phyloP scores from a whole-genome alignment of 1,139 yeast genomes.

The Magnusiomyces ingens region DNA sequence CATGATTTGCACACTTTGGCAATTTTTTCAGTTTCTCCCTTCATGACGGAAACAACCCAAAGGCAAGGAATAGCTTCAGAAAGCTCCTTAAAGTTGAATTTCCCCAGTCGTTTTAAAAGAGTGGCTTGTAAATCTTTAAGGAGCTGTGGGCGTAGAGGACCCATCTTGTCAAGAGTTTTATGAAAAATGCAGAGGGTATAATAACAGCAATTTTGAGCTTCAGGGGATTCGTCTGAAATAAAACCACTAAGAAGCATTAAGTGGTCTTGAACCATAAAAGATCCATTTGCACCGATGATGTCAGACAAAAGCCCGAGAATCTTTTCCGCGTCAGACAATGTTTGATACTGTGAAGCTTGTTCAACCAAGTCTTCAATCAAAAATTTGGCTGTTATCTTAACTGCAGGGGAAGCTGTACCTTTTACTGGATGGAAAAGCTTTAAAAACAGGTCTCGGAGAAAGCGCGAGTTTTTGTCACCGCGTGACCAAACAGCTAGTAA shows the following conservation, averaged over 20 bases:
- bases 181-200: constrained; percentile 50
- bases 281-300: constrained; percentile 45
- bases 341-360: constrained; percentile 20
- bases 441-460: constrained; percentile 14
- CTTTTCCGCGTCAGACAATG: constrained; percentile 29
- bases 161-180: constrained; percentile 40
- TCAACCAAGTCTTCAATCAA: constrained; percentile 22
- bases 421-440: constrained; percentile 15
- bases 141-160: constrained; percentile 47
- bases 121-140: constrained; percentile 45
- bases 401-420: constrained; percentile 18
- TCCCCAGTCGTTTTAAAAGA: constrained; percentile 50
- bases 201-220: constrained; percentile 31
- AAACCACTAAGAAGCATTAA: constrained; percentile 56
- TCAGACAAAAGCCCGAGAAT: constrained; percentile 46
- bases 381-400: constrained; percentile 16
- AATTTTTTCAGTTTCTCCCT: constrained; percentile 43
- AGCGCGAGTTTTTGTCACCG: constrained; percentile 12
- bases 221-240: constrained; percentile 43
- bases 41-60: constrained; percentile 47
- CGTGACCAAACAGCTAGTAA: constrained; percentile 13
- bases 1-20: constrained; percentile 59
- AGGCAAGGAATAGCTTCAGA: constrained; percentile 64
- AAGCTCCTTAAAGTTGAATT: constrained; percentile 50
- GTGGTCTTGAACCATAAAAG: constrained; percentile 56